Base-by-base conservation (phyloP, 2,329 filamentous ascomycete species). In the Colletotrichum sp. region DNA sequence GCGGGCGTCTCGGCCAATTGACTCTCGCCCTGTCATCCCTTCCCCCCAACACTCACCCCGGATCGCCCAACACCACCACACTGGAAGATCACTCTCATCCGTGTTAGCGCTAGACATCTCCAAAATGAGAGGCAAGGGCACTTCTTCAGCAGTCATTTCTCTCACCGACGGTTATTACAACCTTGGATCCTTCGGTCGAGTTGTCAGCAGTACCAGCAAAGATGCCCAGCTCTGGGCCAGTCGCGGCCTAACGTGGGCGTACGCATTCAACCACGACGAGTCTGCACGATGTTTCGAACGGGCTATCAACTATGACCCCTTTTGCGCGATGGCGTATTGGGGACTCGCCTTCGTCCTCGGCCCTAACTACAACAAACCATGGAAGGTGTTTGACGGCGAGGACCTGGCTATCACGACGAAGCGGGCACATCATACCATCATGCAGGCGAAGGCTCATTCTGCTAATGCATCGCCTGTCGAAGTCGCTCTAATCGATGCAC, bases 341-440 rank as follows among this genome's bases (percentile, higher is more conserved):
- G 93, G 93, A 0, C 83, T 94, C 6, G 92, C 94, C 0, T 96
- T 94, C 81, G 87, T 92, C 2, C 84, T 94, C 0, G 94, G 94
- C 0, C 94, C 94, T 5, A 96, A 96, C 80, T 92, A 92, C 82
- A 91, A 96, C 85, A 95, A 96, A 80, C 92, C 94, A 0, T 96
- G 94, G 94, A 89, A 91, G 32, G 87, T 91, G 28, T 95, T 96
- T 77, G 93, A 94, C 69, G 83, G 87, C 1, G 83, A 86, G 0
- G 94, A 96, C 77, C 85, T 93, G 6, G 82, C 86, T 13, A 82
- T 80, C 0, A 89, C 87, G 1, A 84, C 93, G 8, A 80, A 84
- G 55, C 84, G 85, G 34, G 90, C 90, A 6, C 85, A 88, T 70
- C 72, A 81, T 16, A 88, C 89, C 1, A 85, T 87, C 73, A 71